These are phyloP conservation scores for Picea glauca DNA, from an alignment of 75 land plant genomes.

Conservation along the genomic window DNA sequence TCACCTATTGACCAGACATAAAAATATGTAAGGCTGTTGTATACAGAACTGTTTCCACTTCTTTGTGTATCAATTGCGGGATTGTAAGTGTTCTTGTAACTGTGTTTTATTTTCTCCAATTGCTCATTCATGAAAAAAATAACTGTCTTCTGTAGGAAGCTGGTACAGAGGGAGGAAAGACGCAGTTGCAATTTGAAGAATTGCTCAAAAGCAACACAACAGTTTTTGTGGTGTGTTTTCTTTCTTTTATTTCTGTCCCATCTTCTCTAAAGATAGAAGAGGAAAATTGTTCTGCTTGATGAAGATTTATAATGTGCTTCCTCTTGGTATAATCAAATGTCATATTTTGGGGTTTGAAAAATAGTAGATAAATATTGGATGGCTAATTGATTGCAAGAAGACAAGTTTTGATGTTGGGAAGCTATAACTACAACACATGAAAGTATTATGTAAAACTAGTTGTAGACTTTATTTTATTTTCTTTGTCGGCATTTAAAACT, in stretches of 20 bases:
- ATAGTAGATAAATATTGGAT: neutral
- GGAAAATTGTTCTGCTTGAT: conserved; percentile 2
- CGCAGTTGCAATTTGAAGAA: conserved; percentile 92
- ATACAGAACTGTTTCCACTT: neutral
- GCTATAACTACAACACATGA: neutral
- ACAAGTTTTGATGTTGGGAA: neutral
- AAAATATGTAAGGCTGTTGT: neutral
- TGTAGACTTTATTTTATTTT: neutral
- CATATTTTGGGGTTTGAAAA: neutral
- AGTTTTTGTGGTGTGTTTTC: conserved; percentile 73
- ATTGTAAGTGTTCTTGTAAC: neutral
- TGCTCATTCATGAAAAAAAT: neutral
- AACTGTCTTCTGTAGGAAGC: conserved; percentile 73
- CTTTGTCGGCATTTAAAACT: neutral
- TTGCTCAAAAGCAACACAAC: conserved; percentile 84
- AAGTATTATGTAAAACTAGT: neutral
- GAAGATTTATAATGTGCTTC: neutral
- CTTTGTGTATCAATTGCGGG: neutral
- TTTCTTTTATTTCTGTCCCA: neutral
- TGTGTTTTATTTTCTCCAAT: neutral
- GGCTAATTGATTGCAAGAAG: neutral
- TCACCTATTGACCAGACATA: neutral
- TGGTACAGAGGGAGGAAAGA: conserved; percentile 85
- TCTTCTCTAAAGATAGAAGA: neutral
- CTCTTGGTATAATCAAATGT: neutral